Evolutionary conservation across 176 grass and related monocot species (phyloP).

Genomic region (Zea mays): Zm-B73-REFERENCE-NAM-5.0 NC_050102.1:183446501-183447000

Average conservation of each 20-base stretch:
- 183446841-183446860: neutral
- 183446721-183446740: neutral
- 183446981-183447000: neutral
- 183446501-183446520: constrained; percentile 93
- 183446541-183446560: constrained; percentile 99
- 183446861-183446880: neutral
- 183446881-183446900: neutral
- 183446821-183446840: neutral
- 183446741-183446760: neutral
- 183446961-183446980: neutral
- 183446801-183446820: neutral
- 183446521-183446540: constrained; percentile 98
- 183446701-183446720: neutral
- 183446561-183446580: constrained; percentile 91
- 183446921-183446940: constrained; percentile 8
- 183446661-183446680: neutral
- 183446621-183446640: neutral
- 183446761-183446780: neutral
- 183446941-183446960: neutral
- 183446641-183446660: neutral
- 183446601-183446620: constrained; percentile 29
- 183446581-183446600: constrained; percentile 98
- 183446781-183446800: neutral
- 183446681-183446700: neutral
- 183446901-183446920: neutral